Percentiles rank a stretch among this genome's conserved stretches.
These are phyloP conservation scores for Eugenia klotzschiana DNA, from an alignment of 441 rosid species.

Conservation along the genomic window DNA sequence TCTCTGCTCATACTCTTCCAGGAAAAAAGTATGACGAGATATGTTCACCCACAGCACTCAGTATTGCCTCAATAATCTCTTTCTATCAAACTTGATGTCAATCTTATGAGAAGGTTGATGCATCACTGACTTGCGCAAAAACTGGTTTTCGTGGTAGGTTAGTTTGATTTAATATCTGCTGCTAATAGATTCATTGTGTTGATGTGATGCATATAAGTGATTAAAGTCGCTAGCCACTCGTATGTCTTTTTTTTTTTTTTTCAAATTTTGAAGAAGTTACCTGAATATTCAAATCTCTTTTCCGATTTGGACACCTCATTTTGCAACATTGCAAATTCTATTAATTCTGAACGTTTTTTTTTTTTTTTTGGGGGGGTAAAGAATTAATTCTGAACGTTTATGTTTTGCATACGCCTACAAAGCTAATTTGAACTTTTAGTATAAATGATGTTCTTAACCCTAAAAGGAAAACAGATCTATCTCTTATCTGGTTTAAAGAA, in stretches of 20 bases:
- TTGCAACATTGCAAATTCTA: background rate
- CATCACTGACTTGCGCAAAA: background rate
- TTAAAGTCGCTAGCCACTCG: background rate
- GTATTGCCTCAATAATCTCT: background rate
- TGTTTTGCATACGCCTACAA: background rate
- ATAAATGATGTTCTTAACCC: background rate
- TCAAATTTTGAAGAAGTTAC: too few relatives aligned
- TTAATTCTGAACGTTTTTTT: background rate
- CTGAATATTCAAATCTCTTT: background rate
- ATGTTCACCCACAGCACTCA: background rate
- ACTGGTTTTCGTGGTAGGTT: background rate
- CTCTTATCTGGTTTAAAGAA: background rate
- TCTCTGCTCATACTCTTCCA: background rate
- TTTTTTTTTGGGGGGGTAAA: too few relatives aligned
- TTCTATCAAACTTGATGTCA: background rate
- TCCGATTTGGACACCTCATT: background rate
- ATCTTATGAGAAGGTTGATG: background rate
- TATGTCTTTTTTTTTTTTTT: background rate
- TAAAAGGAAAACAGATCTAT: background rate
- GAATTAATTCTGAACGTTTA: background rate
- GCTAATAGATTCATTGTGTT: background rate
- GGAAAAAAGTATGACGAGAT: background rate
- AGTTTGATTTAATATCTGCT: background rate
- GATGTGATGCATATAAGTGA: background rate
- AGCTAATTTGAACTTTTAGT: background rate